Base-by-base conservation (phyloP, 1,139 yeast species). In the Hansenula anomala region DNA sequence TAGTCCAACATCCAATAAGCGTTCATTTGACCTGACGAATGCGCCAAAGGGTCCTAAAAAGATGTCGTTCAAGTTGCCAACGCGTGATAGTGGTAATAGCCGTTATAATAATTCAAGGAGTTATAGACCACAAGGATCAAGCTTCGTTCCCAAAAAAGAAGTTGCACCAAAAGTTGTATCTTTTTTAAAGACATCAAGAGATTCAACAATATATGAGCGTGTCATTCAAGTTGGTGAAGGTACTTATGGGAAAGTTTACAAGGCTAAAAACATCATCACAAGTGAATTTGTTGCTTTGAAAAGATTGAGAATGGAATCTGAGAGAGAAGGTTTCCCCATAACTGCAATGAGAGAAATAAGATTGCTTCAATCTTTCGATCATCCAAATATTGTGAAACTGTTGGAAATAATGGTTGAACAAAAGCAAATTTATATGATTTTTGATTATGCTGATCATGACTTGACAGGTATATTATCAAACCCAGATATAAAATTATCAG, bases 301-400 rank as follows among this genome's bases (percentile, higher is more conserved):
- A 56, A 75, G 82, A 51, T 68, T 92, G 35, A 65, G 97, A 44
- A 70, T 92, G 56, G 97, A 92, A 56, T 66, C 80, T 9, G 97
- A 92, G 59, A 70, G 89, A 36, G 98, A 92, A 56, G 97, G 97
- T 0, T 88, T 92, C 61, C 98, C 98, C 1, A 86, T 92, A 18
- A 92, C 98, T 0, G 96, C 97, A 0, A 79, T 90, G 55, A 72
- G 98, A 50, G 98, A 92, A 63, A 88, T 90, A 44, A 82, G 89
- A 48, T 66, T 92, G 18, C 67, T 92, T 33, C 97, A 92, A 60
- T 76, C 90, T n/a, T 79, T 90, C 54, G 77, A 85, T 45, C 97
- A 92, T 59, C 75, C 72, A 15, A 88, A 90, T 58, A 77, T 89
- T 23, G 88, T 92, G 20, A 81, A 92, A 0, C 67, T 92, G 38